phyloP scores from a whole-genome alignment of 352 stramenopile genomes.

The Pythium folliculosum region DNA sequence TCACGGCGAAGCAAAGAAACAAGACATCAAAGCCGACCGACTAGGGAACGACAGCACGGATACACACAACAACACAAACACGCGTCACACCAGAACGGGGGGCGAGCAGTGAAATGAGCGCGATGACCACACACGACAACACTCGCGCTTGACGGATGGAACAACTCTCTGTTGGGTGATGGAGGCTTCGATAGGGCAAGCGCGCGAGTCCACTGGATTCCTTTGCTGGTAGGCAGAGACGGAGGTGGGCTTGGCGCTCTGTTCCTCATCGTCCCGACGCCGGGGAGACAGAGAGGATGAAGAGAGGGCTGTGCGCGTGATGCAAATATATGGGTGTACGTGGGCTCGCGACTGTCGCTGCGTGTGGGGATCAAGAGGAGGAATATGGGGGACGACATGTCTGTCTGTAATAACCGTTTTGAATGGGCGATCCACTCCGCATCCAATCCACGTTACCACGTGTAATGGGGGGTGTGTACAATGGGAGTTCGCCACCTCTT shows the following conservation, averaged over 20 bases:
- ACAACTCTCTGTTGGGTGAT: background rate
- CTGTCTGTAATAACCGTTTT: slow-evolving; percentile 26
- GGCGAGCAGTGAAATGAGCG: background rate
- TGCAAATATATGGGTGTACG: background rate
- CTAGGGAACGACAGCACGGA: background rate
- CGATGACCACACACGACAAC: background rate
- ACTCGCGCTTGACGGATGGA: background rate
- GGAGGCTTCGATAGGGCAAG: background rate
- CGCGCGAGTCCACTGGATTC: slow-evolving; percentile 10
- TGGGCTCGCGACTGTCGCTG: background rate
- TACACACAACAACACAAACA: background rate
- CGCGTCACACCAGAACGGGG: background rate
- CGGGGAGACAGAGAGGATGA: background rate
- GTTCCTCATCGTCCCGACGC: background rate
- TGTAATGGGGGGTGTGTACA: no score
- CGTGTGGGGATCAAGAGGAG: background rate
- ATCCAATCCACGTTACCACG: no score
- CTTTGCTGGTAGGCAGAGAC: slow-evolving; percentile 9
- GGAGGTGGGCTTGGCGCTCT: slow-evolving; percentile 3
- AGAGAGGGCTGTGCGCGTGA: background rate
- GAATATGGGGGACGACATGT: background rate
- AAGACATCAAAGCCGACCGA: slow-evolving; percentile 9
- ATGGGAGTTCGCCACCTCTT: no score
- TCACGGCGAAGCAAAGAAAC: background rate
- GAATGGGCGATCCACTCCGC: background rate